Base-by-base conservation (phyloP, 2,329 filamentous ascomycete species). In the Microascus cirrosus region DNA sequence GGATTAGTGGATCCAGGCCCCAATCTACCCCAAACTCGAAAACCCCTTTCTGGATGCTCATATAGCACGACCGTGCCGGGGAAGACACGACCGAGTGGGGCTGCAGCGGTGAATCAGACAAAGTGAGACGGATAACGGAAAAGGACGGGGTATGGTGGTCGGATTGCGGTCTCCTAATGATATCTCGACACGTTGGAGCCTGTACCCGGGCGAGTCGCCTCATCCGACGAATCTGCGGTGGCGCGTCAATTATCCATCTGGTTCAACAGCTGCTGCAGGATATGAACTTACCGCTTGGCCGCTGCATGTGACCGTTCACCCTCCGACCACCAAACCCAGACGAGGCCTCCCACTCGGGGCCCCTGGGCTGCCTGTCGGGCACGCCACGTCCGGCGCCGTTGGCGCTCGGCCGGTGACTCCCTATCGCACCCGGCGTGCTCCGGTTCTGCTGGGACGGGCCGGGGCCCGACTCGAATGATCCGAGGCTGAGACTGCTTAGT, bases 351-450 rank as follows among this genome's bases (percentile, higher is more conserved):
- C 83, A 85, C 65, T 82, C 80, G 1, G 83, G 83, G 28, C 81
- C 82, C 28, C 82, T 77, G n/a, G 83, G 83, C 69, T 86, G 83
- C 59, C 83, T 75, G 63, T 86, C 83, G 2, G 82, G 81, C 11
- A 76, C 76, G 28, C 72, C 74, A 71, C 70, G 72, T 58, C 65
- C 69, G 57, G 66, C 50, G 28, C 74, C 73, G 59, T 74, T 78
- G 15, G 78, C 73, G 15, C 77, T 71, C 8, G 82, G 82, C 53
- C 83, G 77, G 67, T 86, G 83, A 70, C 83, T 86, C 56, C 83
- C 83, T 56, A 86, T 86, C 12, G 83, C 81, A 5, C 83, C 83
- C 10, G 81, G 80, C 0, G 77, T 75, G 59, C 76, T 78, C 24
- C 80, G 70, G 2, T 67, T 61, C 64, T 67, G 66, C n/a, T 70